Base-by-base conservation (phyloP, 352 stramenopile genomes). In the Globisporangium okanoganense region DNA sequence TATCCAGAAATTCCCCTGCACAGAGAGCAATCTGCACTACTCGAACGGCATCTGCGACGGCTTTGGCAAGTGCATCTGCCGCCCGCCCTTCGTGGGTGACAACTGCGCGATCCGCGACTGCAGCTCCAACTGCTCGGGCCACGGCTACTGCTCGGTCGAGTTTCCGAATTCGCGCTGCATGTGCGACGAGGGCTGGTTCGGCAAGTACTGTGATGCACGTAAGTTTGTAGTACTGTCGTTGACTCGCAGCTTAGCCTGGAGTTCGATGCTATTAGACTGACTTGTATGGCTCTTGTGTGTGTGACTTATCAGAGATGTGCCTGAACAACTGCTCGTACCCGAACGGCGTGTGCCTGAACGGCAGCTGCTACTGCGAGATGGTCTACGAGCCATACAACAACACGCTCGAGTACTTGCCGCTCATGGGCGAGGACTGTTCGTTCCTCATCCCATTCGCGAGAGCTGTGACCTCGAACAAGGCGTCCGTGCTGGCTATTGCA, bases 241-340 rank as follows among this genome's bases (percentile, higher is more conserved):
- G 35, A 10, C 10, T 43, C n/a, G 3, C n/a, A n/a, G 36, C 36
- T 18, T 18, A 8, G 7, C 18, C 47, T 61, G 20, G 56, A 5
- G 16, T 51, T 29, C 20, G 25, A 59, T 52, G 12, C 29, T 43
- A 6, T n/a, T 18, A 8, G 18, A 8, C 33, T 45, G 43, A 41
- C 31, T 7, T 38, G 2, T 41, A 16, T 47, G 45, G 20, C 7
- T 35, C 33, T 2, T 56, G 25, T 51, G 45, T 33, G 20, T 22
- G n/a, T n/a, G n/a, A n/a, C n/a, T n/a, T n/a, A 12, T 22, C 33
- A 88, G 71, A 88, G 53, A 83, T 98, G 67, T 99, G 96, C 62
- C 71, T 99, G 20, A 98, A 99, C 74, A 99, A 99, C 70, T 99
- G 96, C 70, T 97, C 88, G 56, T 99, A 96, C 61, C 96, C 96